A percentile compares a stretch with the other conserved stretches of the same genome.
These are phyloP conservation scores for Komagataella populi DNA, from an alignment of 805 yeast species.

Conservation along the genomic window DNA sequence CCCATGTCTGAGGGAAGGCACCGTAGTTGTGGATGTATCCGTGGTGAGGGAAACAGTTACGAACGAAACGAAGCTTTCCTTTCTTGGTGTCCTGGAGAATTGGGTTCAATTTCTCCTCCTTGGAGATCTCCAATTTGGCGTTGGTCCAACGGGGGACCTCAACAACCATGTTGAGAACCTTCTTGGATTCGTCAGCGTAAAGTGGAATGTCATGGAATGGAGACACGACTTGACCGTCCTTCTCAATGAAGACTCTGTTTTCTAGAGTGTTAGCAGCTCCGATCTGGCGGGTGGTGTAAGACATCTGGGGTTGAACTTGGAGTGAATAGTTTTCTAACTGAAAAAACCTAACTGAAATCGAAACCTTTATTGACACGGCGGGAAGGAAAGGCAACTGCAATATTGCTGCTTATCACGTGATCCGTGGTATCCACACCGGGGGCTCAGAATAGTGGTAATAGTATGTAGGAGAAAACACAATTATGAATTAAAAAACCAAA, in stretches of 20 bases:
- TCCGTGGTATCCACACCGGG: neutral
- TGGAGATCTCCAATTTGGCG: slow-evolving; percentile 91
- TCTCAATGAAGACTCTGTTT: slow-evolving; percentile 80
- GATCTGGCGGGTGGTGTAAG: slow-evolving; percentile 80
- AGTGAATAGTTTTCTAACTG: neutral
- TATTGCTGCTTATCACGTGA: neutral
- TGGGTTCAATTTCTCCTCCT: slow-evolving; percentile 78
- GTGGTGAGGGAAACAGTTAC: slow-evolving; percentile 97
- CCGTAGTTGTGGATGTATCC: slow-evolving; percentile 98
- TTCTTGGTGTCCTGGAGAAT: slow-evolving; percentile 95
- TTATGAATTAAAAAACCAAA: neutral
- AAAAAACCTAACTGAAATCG: neutral
- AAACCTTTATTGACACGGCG: neutral
- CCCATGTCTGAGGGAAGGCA: slow-evolving; percentile 95
- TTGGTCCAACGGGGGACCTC: slow-evolving; percentile 99
- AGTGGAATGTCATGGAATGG: slow-evolving; percentile 92
- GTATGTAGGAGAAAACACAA: neutral
- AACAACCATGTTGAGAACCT: slow-evolving; percentile 67
- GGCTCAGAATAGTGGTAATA: neutral
- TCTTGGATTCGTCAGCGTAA: slow-evolving; percentile 87
- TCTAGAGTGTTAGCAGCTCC: slow-evolving; percentile 95
- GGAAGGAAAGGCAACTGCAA: neutral
- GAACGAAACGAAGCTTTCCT: slow-evolving; percentile 89
- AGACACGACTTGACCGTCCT: slow-evolving; percentile 89
- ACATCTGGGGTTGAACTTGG: slow-evolving; percentile 28